Base-by-base conservation (phyloP, 2,329 filamentous ascomycete species). In the Zymoseptoria ardabiliae region DNA sequence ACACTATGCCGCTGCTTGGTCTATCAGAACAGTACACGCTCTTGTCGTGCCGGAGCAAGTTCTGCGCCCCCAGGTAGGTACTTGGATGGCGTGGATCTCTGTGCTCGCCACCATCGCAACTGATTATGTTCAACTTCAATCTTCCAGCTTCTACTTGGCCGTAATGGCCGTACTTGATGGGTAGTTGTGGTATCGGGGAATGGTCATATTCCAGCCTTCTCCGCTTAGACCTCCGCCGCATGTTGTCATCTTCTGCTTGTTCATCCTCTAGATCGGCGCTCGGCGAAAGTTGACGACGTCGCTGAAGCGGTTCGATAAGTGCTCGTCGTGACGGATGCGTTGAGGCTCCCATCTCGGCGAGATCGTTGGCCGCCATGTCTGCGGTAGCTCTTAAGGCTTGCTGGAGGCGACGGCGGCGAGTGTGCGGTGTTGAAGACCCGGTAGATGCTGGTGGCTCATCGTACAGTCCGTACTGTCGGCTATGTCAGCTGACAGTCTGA, bases 21-120 rank as follows among this genome's bases (percentile, higher is more conserved):
- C 85, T 86, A 72, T 93, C 90, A 45, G 91, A 96, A 75, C 91
- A 95, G 71, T 97, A 97, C 2, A 96, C 90, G 10, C 88, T 89
- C 59, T 81, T 80, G 73, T 97, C 90, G 71, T 92, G 86, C 66
- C 84, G 85, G 62, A 97, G 79, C 25, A 97, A 86, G 71, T 96
- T 96, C 66, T 92, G 89, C 20, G 87, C 85, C 11, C 82, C 82
- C 63, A 90, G 89, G 66, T 86, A 83, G 19, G 68, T 69, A 21
- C 57, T 61, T 8, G 70, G 69, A 56, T 66, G 59, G 9, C 68
- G 63, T 22, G 66, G 66, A 62, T 87, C 85, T 55, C 82, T 79
- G 67, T 82, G 83, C 60, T 80, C 78, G 50, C 92, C 91, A 49
- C 91, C 91, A 72, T 97, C 92, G 70, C 91, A 97, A 78, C 87